Conservation (phyloP, 2,329 filamentous ascomycete species). For the Claviceps sp. region DNA sequence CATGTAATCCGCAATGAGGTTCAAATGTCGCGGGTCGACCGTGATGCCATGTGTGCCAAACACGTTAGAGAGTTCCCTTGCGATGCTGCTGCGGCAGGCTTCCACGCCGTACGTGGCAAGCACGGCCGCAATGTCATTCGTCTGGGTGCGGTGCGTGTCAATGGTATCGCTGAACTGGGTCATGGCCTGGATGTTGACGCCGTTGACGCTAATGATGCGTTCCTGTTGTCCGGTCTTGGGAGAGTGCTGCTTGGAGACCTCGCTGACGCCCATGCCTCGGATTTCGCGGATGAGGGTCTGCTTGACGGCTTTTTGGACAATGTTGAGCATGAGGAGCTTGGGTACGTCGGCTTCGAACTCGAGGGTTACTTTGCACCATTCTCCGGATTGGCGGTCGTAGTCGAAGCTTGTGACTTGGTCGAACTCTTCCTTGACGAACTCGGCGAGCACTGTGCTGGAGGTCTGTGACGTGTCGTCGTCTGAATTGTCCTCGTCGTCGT, state of each 20-base stretch:
- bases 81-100: conserved; percentile 76
- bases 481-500: conserved; percentile 19
- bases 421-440: conserved; percentile 49
- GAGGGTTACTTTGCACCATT: conserved; percentile 68
- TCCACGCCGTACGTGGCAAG: conserved; percentile 83
- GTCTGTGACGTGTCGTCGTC: conserved; percentile 20
- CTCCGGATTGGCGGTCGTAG: conserved; percentile 62
- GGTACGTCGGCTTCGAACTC: conserved; percentile 69
- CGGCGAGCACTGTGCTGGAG: conserved; percentile 39
- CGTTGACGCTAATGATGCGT: conserved; percentile 60
- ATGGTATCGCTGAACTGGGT: conserved; percentile 76
- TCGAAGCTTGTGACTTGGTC: conserved; percentile 61
- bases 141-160: conserved; percentile 73
- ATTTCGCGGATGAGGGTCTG: conserved; percentile 81
- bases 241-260: conserved; percentile 45
- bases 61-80: conserved; percentile 71
- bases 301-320: conserved; percentile 70
- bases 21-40: conserved; percentile 84
- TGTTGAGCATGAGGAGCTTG: conserved; percentile 84
- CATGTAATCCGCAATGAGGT: conserved; percentile 95
- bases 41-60: conserved; percentile 85
- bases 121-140: conserved; percentile 85
- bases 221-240: conserved; percentile 13
- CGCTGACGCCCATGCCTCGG: conserved; percentile 59
- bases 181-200: conserved; percentile 84